Evolutionary conservation across 1,284 basidiomycete species (phyloP).

Genomic region (Anthracocystis setariae): DNA sequence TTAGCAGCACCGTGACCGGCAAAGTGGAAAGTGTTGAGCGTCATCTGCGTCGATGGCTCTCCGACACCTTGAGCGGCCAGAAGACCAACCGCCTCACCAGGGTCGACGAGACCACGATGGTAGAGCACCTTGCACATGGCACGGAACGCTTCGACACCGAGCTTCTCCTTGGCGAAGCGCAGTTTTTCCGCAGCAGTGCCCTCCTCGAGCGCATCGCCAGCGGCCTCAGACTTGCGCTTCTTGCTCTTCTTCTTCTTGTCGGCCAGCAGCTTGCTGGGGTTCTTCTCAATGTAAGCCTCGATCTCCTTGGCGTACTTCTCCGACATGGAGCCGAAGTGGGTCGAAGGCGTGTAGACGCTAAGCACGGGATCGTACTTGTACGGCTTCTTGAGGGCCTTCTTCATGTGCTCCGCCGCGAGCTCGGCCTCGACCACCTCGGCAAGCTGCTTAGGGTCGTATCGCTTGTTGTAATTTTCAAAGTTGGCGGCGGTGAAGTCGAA

Average conservation of each 20-base stretch:
- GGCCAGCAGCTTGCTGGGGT: slow-evolving; percentile 80
- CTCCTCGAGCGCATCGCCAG: slow-evolving; percentile 56
- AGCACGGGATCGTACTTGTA: slow-evolving; percentile 82
- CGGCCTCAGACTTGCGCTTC: slow-evolving; percentile 64
- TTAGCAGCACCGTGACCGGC: slow-evolving; percentile 97
- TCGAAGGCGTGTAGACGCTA: slow-evolving; percentile 80
- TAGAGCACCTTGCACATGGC: slow-evolving; percentile 66
- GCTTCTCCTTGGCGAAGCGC: slow-evolving; percentile 70
- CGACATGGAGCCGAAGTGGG: slow-evolving; percentile 87
- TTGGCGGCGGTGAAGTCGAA: slow-evolving; percentile 95
- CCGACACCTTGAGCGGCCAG: slow-evolving; percentile 99
- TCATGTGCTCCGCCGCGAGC: slow-evolving; percentile 81
- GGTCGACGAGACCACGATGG: slow-evolving; percentile 78
- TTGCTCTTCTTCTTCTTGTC: slow-evolving; percentile 71
- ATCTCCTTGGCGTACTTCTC: slow-evolving; percentile 89
- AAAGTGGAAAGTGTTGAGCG: slow-evolving; percentile 99
- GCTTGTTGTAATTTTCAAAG: slow-evolving; percentile 80
- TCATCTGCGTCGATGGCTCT: slow-evolving; percentile 99
- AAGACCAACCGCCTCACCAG: slow-evolving; percentile 96
- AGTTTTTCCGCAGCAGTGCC: slow-evolving; percentile 63
- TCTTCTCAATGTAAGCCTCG: slow-evolving; percentile 81
- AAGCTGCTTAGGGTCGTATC: slow-evolving; percentile 75
- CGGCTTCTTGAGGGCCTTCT: slow-evolving; percentile 84
- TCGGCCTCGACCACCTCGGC: slow-evolving; percentile 75
- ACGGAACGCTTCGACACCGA: slow-evolving; percentile 60